A percentile compares a stretch with the other conserved stretches of the same genome.
Conservation (phyloP, 306 rosid species). For the Canavalia gladiata region DNA sequence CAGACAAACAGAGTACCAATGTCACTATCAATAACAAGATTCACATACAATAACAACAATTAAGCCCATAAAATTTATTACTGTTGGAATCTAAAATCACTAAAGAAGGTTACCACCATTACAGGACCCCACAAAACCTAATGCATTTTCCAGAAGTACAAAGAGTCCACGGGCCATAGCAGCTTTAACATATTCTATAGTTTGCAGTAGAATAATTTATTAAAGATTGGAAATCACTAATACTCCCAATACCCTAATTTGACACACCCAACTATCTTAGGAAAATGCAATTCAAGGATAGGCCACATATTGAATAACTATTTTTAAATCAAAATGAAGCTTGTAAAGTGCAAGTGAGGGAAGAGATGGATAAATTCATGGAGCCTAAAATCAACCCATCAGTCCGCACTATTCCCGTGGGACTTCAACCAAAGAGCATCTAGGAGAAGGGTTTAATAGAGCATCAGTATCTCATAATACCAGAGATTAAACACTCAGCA, state of each 20-base stretch:
- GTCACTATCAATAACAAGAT: background rate
- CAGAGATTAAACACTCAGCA: slow-evolving; percentile 1
- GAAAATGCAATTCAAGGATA: background rate
- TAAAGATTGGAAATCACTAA: background rate
- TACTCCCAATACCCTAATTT: slow-evolving; percentile 2
- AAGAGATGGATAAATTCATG: background rate
- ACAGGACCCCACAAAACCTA: background rate
- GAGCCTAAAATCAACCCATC: slow-evolving; percentile 7
- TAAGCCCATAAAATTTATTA: background rate
- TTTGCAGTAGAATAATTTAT: slow-evolving; percentile 6
- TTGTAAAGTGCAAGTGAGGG: background rate
- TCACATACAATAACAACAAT: background rate
- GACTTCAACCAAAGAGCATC: background rate
- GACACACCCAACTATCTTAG: background rate
- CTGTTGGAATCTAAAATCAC: background rate
- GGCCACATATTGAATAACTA: background rate
- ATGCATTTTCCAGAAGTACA: background rate
- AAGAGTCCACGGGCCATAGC: background rate
- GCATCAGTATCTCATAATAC: slow-evolving; percentile 9
- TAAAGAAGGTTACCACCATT: slow-evolving; percentile 31
- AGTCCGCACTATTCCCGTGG: background rate
- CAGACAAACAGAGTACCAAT: background rate
- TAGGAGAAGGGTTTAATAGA: background rate
- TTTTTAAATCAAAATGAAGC: slow-evolving; percentile 1
- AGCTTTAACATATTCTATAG: slow-evolving; percentile 8